Conservation (phyloP, 805 yeast species). For the Saturnispora mendoncae region DNA sequence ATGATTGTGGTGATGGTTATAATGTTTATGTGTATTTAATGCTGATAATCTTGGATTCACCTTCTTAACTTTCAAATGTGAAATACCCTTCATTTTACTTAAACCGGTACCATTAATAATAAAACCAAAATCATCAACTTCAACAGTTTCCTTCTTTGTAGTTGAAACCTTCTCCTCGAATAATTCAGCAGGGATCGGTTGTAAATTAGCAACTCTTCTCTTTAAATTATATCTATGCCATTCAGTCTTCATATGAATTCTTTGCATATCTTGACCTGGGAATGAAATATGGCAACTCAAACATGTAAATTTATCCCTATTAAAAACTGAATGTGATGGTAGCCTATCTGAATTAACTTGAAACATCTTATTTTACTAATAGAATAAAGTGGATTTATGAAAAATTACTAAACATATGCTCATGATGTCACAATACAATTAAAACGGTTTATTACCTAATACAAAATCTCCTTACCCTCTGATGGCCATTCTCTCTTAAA, state of each 20-base stretch:
- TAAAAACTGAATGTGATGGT: slow-evolving; percentile 12
- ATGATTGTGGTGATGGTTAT: not conserved
- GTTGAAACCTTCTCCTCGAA: slow-evolving; percentile 25
- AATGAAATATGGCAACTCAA: slow-evolving; percentile 83
- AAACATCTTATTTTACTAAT: not conserved
- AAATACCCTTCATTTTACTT: slow-evolving; percentile 4
- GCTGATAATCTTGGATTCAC: not conserved
- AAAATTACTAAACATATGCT: not conserved
- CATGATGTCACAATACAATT: no score
- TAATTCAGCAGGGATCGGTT: slow-evolving; percentile 41
- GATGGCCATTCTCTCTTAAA: slow-evolving; percentile 93
- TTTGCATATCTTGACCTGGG: slow-evolving; percentile 72
- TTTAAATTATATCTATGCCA: slow-evolving; percentile 97
- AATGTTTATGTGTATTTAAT: no score
- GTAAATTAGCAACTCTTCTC: slow-evolving; percentile 80
- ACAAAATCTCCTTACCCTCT: slow-evolving; percentile 9
- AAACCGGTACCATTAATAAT: slow-evolving; percentile 17
- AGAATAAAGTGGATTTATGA: not conserved
- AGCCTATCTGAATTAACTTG: not conserved
- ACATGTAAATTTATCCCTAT: slow-evolving; percentile 45
- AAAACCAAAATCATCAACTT: slow-evolving; percentile 47
- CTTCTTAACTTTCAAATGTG: slow-evolving; percentile 15
- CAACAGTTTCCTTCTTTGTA: slow-evolving; percentile 20
- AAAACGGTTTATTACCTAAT: no score
- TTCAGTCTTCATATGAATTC: slow-evolving; percentile 92